Evolutionary conservation across 2,329 filamentous ascomycete genomes (phyloP).

Genomic region (Tolypocladium nubicola): DNA sequence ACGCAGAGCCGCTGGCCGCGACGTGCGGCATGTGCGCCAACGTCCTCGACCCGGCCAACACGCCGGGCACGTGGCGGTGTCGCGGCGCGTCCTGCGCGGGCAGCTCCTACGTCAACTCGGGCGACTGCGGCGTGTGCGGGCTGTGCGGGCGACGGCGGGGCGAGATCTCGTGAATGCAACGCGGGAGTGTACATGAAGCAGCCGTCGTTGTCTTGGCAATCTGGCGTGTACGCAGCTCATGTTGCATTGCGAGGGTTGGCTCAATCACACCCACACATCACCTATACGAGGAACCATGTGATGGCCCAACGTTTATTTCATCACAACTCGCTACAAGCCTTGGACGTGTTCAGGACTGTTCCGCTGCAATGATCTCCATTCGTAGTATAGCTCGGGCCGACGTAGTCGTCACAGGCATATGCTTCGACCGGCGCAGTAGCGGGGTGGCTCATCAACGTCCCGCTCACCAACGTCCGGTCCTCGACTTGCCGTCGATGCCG

Average conservation of each 20-base stretch:
- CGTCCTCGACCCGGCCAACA: conserved; percentile 46
- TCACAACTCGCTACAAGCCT: not conserved
- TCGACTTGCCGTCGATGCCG: too few species aligned
- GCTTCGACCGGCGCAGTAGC: too few species aligned
- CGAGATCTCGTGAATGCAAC: not conserved
- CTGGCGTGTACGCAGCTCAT: not conserved
- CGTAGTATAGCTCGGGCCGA: too few species aligned
- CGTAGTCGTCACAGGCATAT: too few species aligned
- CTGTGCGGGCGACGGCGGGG: conserved; percentile 45
- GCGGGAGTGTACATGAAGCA: not conserved
- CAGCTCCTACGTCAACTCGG: conserved; percentile 54
- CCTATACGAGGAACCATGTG: not conserved
- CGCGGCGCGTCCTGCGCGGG: conserved; percentile 40
- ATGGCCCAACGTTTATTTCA: not conserved
- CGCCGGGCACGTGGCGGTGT: conserved; percentile 56
- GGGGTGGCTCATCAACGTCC: too few species aligned
- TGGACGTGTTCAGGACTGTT: not conserved
- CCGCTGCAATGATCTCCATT: too few species aligned
- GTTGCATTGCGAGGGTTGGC: not conserved
- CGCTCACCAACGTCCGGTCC: too few species aligned
- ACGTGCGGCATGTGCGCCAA: conserved; percentile 63
- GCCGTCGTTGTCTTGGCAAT: not conserved
- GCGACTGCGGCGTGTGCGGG: conserved; percentile 60
- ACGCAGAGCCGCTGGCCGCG: conserved; percentile 34
- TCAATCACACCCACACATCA: not conserved